These are phyloP conservation scores for Sanghuangporus baumii DNA, from an alignment of 1,284 basidiomycete species.

Conservation along the genomic window DNA sequence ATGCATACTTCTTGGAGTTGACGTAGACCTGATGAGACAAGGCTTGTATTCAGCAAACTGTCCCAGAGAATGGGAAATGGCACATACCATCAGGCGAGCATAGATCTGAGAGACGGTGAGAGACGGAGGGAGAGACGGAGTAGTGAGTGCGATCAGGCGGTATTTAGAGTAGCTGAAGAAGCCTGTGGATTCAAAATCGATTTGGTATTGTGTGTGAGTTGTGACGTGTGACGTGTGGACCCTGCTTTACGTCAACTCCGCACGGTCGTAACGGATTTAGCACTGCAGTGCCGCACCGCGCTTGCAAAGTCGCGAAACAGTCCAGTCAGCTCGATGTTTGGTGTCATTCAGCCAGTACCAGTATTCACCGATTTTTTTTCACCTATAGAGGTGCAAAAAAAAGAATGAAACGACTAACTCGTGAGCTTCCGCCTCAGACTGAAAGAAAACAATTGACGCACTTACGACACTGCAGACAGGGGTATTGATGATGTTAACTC, in stretches of 20 bases:
- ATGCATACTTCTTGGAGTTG: constrained; percentile 81
- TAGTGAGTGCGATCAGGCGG: neutral
- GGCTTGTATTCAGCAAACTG: neutral
- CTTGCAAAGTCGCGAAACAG: no score
- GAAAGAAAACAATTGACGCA: neutral
- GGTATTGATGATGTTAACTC: neutral
- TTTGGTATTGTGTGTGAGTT: neutral
- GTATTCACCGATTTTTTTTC: no score
- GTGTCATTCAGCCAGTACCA: no score
- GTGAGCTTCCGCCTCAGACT: neutral
- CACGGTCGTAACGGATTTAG: no score
- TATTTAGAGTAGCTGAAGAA: neutral
- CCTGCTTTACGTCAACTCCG: no score
- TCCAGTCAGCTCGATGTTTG: no score
- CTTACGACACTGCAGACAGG: neutral
- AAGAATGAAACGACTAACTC: no score
- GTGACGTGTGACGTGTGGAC: neutral
- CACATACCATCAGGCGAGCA: neutral
- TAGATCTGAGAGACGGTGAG: neutral
- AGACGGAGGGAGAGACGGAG: neutral
- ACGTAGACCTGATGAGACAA: constrained; percentile 51
- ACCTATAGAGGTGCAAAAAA: no score
- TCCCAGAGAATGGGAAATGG: neutral
- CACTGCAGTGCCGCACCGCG: no score
- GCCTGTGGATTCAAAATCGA: neutral